These are phyloP conservation scores for Elongisporangium anandrum DNA, from an alignment of 352 stramenopile species.

Conservation along the genomic window DNA sequence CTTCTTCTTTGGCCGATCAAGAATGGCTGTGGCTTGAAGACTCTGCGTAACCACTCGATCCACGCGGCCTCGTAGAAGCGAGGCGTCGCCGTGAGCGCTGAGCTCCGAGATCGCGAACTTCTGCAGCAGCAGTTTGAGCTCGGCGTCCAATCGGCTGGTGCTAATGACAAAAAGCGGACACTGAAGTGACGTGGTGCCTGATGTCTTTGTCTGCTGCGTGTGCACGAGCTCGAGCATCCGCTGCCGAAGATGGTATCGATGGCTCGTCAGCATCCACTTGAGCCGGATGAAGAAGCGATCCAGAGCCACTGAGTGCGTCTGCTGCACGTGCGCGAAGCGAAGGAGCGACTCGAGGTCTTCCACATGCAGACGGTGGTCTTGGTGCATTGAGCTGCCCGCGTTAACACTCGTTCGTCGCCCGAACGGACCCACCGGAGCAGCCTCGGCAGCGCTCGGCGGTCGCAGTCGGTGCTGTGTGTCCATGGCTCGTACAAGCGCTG, in stretches of 20 bases:
- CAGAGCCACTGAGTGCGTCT: slow-evolving; percentile 16
- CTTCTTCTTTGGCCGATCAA: background rate
- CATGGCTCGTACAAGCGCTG: slow-evolving; percentile 11
- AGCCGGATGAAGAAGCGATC: slow-evolving; percentile 37
- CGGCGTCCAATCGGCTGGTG: slow-evolving; percentile 18
- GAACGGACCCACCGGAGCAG: background rate
- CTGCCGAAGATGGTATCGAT: slow-evolving; percentile 45
- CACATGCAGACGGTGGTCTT: slow-evolving; percentile 6
- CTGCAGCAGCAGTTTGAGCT: slow-evolving; percentile 21
- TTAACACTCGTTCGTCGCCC: background rate
- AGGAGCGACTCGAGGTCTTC: slow-evolving; percentile 29
- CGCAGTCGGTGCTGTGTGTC: slow-evolving; percentile 21
- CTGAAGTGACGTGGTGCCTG: slow-evolving; percentile 13
- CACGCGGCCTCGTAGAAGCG: background rate
- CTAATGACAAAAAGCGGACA: slow-evolving; percentile 40
- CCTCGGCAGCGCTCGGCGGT: slow-evolving; percentile 2
- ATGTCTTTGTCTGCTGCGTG: slow-evolving; percentile 24
- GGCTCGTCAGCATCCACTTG: slow-evolving; percentile 42
- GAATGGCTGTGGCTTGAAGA: background rate
- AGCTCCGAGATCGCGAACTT: slow-evolving; percentile 8
- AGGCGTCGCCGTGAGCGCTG: background rate
- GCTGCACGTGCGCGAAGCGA: slow-evolving; percentile 22
- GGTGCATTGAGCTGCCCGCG: background rate
- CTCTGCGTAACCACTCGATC: background rate
- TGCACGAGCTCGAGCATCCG: slow-evolving; percentile 44